Base-by-base conservation (phyloP, 78 protist species). In the Cavenderia fasciculata region DNA sequence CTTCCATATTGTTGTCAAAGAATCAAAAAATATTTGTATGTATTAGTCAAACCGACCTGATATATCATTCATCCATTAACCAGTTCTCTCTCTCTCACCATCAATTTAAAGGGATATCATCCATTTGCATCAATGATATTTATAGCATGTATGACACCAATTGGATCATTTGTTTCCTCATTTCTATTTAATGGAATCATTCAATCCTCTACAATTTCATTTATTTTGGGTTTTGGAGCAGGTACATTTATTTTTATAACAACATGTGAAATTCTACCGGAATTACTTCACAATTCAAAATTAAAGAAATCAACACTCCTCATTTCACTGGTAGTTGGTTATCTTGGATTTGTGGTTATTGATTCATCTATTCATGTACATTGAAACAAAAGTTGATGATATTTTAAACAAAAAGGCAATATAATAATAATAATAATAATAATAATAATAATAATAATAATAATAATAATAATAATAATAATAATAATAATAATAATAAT, bases 161-260 rank as follows among this genome's bases (percentile, higher is more conserved):
- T 82, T 0, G 90, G 90, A 4, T n/a, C 90, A 41, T 36, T 82
- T 40, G 16, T 68, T 1, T 29, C 70, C n/a, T 54, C 59, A 4
- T 27, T 68, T 11, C 34, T 82, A 33, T 68, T 82, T 38, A n/a
- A n/a, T n/a, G 90, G 90, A 23, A 78, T 76, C 12, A 52, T 82
- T 34, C 44, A 66, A 41, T n/a, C 61, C 40, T 69, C 76, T 4
- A 68, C 59, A 29, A 70, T 71, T 6, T 43, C 78, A 16, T 82
- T 82, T 25, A 63, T 68, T 40, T 40, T 82, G 8, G 90, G 90
- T 2, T 82, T 82, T 68, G 90, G 90, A 16, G 78, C 74, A 29
- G 90, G 90, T 43, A 82, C 90, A 68, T 82, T 82, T 44, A 12
- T 82, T 14, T 82, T 68, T 82, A 82, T 82, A n/a, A 82, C 90